Evolutionary conservation across 2,329 filamentous ascomycete genomes (phyloP).

Genomic region (Cyanodermella asteris): DNA sequence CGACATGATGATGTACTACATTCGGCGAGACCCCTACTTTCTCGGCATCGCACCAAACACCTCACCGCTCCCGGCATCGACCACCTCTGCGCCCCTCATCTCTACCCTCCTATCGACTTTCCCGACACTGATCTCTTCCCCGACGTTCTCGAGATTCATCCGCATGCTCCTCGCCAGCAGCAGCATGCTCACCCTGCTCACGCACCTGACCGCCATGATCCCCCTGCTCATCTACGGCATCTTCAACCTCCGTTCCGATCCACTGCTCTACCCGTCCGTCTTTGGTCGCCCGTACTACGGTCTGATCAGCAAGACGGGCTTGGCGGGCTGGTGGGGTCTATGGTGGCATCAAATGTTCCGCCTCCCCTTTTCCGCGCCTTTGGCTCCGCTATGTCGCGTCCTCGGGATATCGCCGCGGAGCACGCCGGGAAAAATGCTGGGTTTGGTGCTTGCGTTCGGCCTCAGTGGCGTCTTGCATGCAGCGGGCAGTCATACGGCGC

Average conservation of each 20-base stretch:
- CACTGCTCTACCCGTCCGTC: slow-evolving; percentile 34
- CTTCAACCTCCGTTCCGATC: slow-evolving; percentile 35
- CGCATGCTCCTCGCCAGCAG: slow-evolving; percentile 34
- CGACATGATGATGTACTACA: slow-evolving; percentile 45
- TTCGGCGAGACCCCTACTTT: slow-evolving; percentile 65
- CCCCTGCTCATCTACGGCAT: slow-evolving; percentile 37
- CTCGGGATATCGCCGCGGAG: slow-evolving; percentile 12
- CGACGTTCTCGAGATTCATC: slow-evolving; percentile 27
- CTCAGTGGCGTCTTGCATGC: slow-evolving; percentile 50
- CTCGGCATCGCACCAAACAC: slow-evolving; percentile 26
- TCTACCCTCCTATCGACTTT: no score
- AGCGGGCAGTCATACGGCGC: slow-evolving; percentile 43
- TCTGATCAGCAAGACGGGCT: slow-evolving; percentile 42
- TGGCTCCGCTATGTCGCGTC: slow-evolving; percentile 21
- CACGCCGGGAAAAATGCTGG: slow-evolving; percentile 15
- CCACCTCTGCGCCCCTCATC: slow-evolving; percentile 22
- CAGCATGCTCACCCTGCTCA: slow-evolving; percentile 38
- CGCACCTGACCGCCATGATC: slow-evolving; percentile 35
- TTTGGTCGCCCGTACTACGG: slow-evolving; percentile 18
- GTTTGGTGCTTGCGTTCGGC: slow-evolving; percentile 35
- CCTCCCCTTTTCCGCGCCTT: slow-evolving; percentile 42
- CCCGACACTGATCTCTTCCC: no score
- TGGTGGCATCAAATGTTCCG: slow-evolving; percentile 91
- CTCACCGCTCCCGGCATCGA: slow-evolving; percentile 16
- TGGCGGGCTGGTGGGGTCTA: slow-evolving; percentile 61